phyloP scores from a whole-genome alignment of 192 early-diverging fungal species.

The Coemansia sp. region DNA sequence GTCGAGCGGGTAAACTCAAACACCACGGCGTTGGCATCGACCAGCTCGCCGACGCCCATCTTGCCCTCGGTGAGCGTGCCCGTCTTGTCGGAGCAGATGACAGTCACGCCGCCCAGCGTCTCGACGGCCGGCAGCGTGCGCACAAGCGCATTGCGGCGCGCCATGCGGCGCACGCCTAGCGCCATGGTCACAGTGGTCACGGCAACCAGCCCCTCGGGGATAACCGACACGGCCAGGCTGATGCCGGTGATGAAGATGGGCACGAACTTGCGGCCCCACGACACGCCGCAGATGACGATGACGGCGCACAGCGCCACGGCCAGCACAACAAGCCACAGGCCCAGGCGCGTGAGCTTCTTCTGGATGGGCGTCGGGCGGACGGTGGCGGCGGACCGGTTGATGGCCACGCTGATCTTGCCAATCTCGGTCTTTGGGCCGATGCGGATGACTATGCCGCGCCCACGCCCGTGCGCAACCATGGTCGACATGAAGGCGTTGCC shows the following conservation, averaged over 20 bases:
- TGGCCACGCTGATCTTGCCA: constrained; percentile 88
- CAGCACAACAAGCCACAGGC: constrained; percentile 78
- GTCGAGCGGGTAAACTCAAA: constrained; percentile 59
- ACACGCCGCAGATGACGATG: constrained; percentile 79
- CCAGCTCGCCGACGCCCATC: constrained; percentile 82
- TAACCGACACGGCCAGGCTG: constrained; percentile 90
- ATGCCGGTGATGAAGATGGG: constrained; percentile 82
- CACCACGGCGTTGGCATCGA: constrained; percentile 34
- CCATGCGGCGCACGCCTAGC: constrained; percentile 93
- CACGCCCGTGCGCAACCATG: constrained; percentile 82
- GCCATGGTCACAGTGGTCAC: constrained; percentile 98
- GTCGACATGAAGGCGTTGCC: constrained; percentile 98
- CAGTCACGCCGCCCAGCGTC: constrained; percentile 90
- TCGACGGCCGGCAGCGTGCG: constrained; percentile 90
- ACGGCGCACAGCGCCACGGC: constrained; percentile 75
- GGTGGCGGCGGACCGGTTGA: constrained; percentile 56
- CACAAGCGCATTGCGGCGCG: constrained; percentile 80
- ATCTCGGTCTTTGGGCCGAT: constrained; percentile 88
- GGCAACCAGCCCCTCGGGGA: constrained; percentile 96
- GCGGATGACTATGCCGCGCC: constrained; percentile 87
- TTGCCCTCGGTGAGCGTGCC: constrained; percentile 98
- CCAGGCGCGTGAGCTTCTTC: constrained; percentile 71
- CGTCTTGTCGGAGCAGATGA: constrained; percentile 97
- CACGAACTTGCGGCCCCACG: constrained; percentile 60
- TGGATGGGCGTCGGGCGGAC: constrained; percentile 64